phyloP scores from a whole-genome alignment of 2,329 filamentous ascomycete genomes.

The Thelonectria olida region DNA sequence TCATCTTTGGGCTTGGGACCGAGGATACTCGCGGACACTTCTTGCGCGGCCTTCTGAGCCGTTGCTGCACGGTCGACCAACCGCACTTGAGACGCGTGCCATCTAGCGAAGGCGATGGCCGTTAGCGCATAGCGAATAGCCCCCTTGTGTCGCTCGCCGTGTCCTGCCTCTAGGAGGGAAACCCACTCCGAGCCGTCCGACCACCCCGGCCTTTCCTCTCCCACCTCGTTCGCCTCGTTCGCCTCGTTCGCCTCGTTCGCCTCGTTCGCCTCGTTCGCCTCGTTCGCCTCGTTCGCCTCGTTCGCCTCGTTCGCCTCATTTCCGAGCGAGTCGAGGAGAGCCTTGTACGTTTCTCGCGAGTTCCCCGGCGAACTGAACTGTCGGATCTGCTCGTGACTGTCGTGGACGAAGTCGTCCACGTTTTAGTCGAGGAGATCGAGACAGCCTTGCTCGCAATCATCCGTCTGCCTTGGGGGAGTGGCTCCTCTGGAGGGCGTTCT shows the following conservation, averaged over 20 bases:
- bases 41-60: background rate
- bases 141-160: background rate
- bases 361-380: background rate
- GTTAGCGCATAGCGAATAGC: background rate
- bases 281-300: too few relatives aligned
- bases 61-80: background rate
- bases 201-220: background rate
- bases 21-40: background rate
- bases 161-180: background rate
- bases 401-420: background rate
- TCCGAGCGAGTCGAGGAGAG: background rate
- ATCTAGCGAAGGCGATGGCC: background rate
- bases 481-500: background rate
- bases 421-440: background rate
- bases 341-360: background rate
- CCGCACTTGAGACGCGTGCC: background rate
- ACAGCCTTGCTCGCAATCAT: background rate
- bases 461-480: background rate
- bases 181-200: background rate
- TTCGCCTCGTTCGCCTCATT: background rate
- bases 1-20: constrained; percentile 6
- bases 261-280: too few relatives aligned
- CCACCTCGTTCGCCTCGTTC: too few relatives aligned
- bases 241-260: too few relatives aligned
- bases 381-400: background rate